Evolutionary conservation across 768 basidiomycete species (phyloP).

Genomic region (Leccinum arenicola): DNA sequence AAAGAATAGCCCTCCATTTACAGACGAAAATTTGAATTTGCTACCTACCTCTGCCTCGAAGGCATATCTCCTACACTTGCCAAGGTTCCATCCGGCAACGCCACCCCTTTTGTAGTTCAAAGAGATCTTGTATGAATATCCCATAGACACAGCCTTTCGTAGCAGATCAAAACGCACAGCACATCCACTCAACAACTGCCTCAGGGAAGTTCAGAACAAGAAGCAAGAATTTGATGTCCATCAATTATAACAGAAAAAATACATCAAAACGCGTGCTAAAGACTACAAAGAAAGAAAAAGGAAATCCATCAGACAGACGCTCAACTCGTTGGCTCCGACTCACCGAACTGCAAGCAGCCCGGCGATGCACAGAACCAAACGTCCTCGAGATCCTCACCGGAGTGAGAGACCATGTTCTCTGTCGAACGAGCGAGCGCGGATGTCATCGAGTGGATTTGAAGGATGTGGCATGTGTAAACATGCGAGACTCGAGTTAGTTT

Average conservation of each 20-base stretch:
- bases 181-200: too few species aligned
- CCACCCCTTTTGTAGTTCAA: too few species aligned
- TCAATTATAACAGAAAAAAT: not conserved
- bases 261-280: not conserved
- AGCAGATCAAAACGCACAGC: too few species aligned
- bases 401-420: conserved; percentile 53
- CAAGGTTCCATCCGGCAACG: too few species aligned
- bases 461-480: conserved; percentile 73
- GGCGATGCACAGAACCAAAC: conserved; percentile 45
- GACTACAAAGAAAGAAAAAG: not conserved
- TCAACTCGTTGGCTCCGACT: conserved; percentile 47
- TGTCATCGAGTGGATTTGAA: conserved; percentile 74
- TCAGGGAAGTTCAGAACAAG: too few species aligned
- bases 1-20: too few species aligned
- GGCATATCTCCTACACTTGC: too few species aligned
- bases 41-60: too few species aligned
- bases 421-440: conserved; percentile 61
- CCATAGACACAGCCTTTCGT: too few species aligned
- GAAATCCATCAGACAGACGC: conserved; percentile 63
- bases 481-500: conserved; percentile 56
- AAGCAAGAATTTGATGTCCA: not conserved
- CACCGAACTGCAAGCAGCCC: conserved; percentile 28
- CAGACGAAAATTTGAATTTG: too few species aligned
- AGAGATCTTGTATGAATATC: too few species aligned
- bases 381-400: conserved; percentile 53